Percentiles rank a stretch among this genome's conserved stretches.
Evolutionary conservation across 2,329 filamentous ascomycete genomes (phyloP).

Genomic region (Allantophomopsis cytisporea): DNA sequence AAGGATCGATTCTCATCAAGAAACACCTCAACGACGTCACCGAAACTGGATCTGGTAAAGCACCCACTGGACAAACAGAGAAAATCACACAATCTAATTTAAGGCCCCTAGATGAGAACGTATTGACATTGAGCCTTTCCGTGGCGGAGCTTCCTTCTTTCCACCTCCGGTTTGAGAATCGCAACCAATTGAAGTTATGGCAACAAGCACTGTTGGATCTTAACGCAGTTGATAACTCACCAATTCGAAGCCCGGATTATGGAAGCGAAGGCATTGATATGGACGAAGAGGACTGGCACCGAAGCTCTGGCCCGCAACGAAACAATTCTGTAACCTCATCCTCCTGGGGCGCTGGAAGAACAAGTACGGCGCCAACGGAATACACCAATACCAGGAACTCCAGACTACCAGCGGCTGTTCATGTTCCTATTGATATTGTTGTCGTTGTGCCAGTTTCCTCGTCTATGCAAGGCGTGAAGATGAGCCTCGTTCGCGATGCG

Average conservation of each 20-base stretch:
- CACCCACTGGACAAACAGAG: slow-evolving; percentile 13
- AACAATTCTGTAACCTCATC: slow-evolving; percentile 73
- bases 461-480: slow-evolving; percentile 99
- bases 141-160: slow-evolving; percentile 89
- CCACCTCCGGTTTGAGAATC: slow-evolving; percentile 77
- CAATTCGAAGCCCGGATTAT: slow-evolving; percentile 58
- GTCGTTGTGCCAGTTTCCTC: slow-evolving; percentile 95
- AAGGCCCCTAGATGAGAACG: slow-evolving; percentile 51
- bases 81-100: slow-evolving; percentile 19
- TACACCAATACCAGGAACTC: slow-evolving; percentile 52
- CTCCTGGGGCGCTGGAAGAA: slow-evolving; percentile 65
- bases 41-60: slow-evolving; percentile 45
- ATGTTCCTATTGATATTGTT: slow-evolving; percentile 89
- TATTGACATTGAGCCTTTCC: slow-evolving; percentile 81
- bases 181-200: slow-evolving; percentile 79
- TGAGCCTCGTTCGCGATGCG: slow-evolving; percentile 82
- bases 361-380: slow-evolving; percentile 80
- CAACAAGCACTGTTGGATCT: slow-evolving; percentile 76
- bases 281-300: slow-evolving; percentile 75
- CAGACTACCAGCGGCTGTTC: slow-evolving; percentile 32
- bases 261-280: slow-evolving; percentile 68
- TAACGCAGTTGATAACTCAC: slow-evolving; percentile 53
- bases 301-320: slow-evolving; percentile 42
- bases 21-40: slow-evolving; percentile 86
- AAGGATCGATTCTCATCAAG: slow-evolving; percentile 96